A percentile compares a stretch with the other conserved stretches of the same genome.
phyloP scores from a whole-genome alignment of 768 basidiomycete genomes.

The Russula virescens region DNA sequence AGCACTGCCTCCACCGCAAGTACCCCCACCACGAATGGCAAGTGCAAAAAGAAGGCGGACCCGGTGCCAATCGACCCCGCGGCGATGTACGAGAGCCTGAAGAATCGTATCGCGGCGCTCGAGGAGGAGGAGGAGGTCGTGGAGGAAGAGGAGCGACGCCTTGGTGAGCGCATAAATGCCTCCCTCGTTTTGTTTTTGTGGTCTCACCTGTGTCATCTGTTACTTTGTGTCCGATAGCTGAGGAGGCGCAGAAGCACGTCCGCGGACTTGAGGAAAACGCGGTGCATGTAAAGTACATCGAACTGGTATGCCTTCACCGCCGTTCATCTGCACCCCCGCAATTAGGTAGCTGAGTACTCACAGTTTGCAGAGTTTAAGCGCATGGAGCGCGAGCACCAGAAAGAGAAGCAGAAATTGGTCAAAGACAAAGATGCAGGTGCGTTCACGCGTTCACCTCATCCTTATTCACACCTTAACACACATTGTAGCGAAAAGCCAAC shows the following conservation, averaged over 20 bases:
- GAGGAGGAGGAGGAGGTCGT: slow-evolving; percentile 84
- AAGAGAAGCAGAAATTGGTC: slow-evolving; percentile 84
- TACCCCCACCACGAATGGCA: slow-evolving; percentile 14
- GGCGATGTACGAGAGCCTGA: slow-evolving; percentile 82
- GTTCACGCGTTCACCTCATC: slow-evolving; percentile 20
- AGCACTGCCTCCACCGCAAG: too few relatives aligned
- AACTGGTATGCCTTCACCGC: slow-evolving; percentile 53
- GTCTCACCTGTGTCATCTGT: too few relatives aligned
- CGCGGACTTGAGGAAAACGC: slow-evolving; percentile 78
- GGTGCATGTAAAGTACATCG: slow-evolving; percentile 82
- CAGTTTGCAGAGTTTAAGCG: slow-evolving; percentile 88
- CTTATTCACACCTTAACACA: slow-evolving; percentile 14
- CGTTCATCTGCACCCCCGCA: not conserved
- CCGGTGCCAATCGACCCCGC: slow-evolving; percentile 69
- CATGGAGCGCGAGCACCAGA: slow-evolving; percentile 81
- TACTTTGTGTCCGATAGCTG: slow-evolving; percentile 43
- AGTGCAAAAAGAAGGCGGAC: slow-evolving; percentile 65
- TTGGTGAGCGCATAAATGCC: slow-evolving; percentile 44
- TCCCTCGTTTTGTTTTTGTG: not conserved
- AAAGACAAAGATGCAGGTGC: slow-evolving; percentile 89
- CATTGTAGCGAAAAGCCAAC: slow-evolving; percentile 62
- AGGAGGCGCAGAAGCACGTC: slow-evolving; percentile 83
- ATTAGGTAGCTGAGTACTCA: slow-evolving; percentile 6
- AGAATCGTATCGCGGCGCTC: slow-evolving; percentile 82
- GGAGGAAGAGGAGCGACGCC: slow-evolving; percentile 79